Conservation (phyloP, 805 yeast species). For the Debaryomyces prosopidis region DNA sequence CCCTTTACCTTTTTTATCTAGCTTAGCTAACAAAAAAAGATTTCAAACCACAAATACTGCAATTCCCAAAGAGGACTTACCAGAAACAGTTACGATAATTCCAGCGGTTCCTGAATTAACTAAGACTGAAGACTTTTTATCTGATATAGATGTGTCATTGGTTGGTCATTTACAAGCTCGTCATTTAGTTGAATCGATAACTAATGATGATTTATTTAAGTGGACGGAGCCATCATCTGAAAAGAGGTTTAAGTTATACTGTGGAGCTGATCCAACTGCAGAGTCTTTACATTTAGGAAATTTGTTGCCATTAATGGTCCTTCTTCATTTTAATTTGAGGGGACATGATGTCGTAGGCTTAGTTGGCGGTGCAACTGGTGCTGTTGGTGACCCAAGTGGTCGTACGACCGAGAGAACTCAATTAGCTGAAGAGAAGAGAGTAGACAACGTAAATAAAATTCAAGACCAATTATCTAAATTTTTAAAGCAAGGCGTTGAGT, state of each 20-base stretch:
- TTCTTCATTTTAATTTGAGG: conserved; percentile 77
- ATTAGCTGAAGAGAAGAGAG: conserved; percentile 53
- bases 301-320: conserved; percentile 78
- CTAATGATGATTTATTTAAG: conserved; percentile 37
- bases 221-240: conserved; percentile 25
- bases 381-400: conserved; percentile 97
- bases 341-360: conserved; percentile 85
- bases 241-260: conserved; percentile 61
- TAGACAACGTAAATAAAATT: conserved; percentile 59
- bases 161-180: conserved; percentile 38
- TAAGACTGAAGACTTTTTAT: conserved; percentile 12
- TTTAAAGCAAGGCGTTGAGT: conserved; percentile 58
- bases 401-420: conserved; percentile 70
- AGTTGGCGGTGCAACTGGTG: conserved; percentile 95
- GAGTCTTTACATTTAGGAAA: conserved; percentile 88
- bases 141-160: conserved; percentile 30
- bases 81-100: conserved; percentile 38
- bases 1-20: background rate
- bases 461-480: conserved; percentile 61
- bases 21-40: background rate
- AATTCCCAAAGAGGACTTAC: conserved; percentile 8
- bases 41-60: background rate
- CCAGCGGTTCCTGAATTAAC: conserved; percentile 35
- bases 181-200: conserved; percentile 37
- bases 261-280: conserved; percentile 98